phyloP scores from a whole-genome alignment of 106 monocot genomes.

The Chionographis japonica region DNA sequence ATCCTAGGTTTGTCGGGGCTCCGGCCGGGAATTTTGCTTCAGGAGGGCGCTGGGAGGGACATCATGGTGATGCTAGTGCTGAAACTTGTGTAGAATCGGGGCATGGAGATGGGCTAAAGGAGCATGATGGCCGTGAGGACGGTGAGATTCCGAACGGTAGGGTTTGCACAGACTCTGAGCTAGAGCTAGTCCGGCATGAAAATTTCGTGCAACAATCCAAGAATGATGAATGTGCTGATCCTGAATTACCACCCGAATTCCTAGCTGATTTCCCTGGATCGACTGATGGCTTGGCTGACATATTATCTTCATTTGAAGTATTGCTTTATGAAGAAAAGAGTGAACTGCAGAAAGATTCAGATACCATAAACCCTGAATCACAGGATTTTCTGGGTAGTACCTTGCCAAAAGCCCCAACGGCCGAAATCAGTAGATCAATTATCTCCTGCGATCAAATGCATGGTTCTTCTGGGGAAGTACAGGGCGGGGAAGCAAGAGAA shows the following conservation, averaged over 20 bases:
- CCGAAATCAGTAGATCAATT: no score
- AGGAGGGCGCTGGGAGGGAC: neutral
- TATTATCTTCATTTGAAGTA: neutral
- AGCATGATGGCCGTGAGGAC: neutral
- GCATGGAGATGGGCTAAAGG: constrained; percentile 3
- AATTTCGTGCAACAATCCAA: no score
- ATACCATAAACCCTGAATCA: neutral
- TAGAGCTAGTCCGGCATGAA: no score
- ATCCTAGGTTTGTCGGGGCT: neutral
- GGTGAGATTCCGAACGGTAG: neutral
- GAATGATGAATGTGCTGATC: no score
- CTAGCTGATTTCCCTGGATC: constrained; percentile 3
- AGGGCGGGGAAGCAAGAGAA: neutral
- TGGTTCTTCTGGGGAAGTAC: neutral
- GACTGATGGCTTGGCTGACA: neutral
- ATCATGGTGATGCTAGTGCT: neutral
- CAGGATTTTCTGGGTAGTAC: neutral
- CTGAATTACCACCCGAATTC: no score
- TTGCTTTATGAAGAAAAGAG: neutral
- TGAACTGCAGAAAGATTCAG: neutral
- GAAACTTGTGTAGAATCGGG: neutral
- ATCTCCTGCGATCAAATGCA: neutral
- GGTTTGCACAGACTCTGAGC: neutral
- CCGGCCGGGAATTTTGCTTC: neutral
- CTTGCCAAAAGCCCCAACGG: neutral